These are phyloP conservation scores for Alternaria gaisen DNA, from an alignment of 2,329 filamentous ascomycete genomes.

Conservation along the genomic window DNA sequence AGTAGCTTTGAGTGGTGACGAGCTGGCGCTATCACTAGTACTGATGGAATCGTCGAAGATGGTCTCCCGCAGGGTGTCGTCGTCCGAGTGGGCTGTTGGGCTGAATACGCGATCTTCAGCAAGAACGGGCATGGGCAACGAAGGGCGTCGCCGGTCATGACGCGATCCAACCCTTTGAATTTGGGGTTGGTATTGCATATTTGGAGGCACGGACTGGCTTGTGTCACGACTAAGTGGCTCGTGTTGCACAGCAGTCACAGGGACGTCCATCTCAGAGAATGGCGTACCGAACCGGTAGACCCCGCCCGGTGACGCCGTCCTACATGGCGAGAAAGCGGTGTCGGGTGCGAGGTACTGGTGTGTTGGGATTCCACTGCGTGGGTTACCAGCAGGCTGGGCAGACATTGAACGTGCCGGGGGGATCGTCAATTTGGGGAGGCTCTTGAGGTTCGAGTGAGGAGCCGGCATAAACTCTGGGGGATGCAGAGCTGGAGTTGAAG, in stretches of 20 bases:
- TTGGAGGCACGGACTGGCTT: constrained; percentile 91
- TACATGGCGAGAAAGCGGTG: constrained; percentile 57
- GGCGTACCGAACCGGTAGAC: constrained; percentile 85
- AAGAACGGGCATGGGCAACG: constrained; percentile 74
- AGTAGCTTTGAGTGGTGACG: constrained; percentile 44
- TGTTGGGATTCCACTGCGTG: constrained; percentile 35
- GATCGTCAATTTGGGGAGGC: constrained; percentile 66
- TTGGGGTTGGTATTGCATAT: constrained; percentile 79
- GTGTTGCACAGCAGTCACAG: constrained; percentile 74
- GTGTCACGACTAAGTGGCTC: constrained; percentile 79
- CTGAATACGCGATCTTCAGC: constrained; percentile 68
- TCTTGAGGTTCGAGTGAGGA: constrained; percentile 61
- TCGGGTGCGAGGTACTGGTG: constrained; percentile 44
- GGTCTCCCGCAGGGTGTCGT: constrained; percentile 45
- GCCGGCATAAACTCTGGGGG: constrained; percentile 53
- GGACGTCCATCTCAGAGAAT: constrained; percentile 89
- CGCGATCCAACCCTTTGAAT: constrained; percentile 57
- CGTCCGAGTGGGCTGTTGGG: constrained; percentile 46
- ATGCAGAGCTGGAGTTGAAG: constrained; percentile 45
- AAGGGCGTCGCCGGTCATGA: constrained; percentile 66
- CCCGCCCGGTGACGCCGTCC: constrained; percentile 63
- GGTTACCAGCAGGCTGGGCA: constrained; percentile 40
- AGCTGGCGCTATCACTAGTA: constrained; percentile 34
- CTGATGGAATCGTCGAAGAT: constrained; percentile 38
- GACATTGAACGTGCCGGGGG: constrained; percentile 55